Evolutionary conservation across 805 yeast genomes (phyloP), one percentile per base, ranked within the genome.

Genomic region (Pichia paraexigua): DNA sequence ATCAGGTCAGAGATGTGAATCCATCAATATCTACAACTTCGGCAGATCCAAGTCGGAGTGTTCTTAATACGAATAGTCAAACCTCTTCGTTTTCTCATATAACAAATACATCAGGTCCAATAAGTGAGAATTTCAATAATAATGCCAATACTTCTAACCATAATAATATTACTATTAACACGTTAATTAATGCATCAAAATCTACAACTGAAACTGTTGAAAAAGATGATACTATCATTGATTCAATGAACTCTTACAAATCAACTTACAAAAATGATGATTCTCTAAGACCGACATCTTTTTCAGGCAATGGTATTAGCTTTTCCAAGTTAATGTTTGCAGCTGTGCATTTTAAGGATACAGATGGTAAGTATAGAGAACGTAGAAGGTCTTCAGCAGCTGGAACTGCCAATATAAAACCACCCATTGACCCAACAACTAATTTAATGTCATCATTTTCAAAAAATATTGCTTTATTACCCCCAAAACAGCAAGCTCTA

Each of bases 241-340:
- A 48, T 35, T 45, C 52, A 1, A 22, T 49, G 10, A 43, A 49
- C 13, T 21, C 25, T 3, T 46, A 51, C 40, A 35, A 41, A 8
- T 43, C 41, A 20, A 21, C 43, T 46, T 17, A 50, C 45, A 15
- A 44, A 30, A 17, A 49, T 58, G 47, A 61, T 63, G 65, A 69
- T 5, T 63, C 69, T 1, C 53, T 52, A 30, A 65, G 67, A 1
- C 70, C 70, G 0, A 52, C 62, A 5, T 62, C 70, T 12, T 77
- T 74, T 56, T 60, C 76, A 20, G 81, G 81, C 8, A 78, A 74
- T 1, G 85, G 86, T 2, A 79, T 83, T 7, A 81, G 90, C 5
- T 88, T 88, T 68, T 90, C 95, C 10, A 79, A 81, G 56, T 69
- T 88, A 56, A 79, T 88, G 73, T 75, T 83, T 47, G 85, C 95